phyloP scores from a whole-genome alignment of 129 eudicot genomes.

The Tagetes patula region DNA sequence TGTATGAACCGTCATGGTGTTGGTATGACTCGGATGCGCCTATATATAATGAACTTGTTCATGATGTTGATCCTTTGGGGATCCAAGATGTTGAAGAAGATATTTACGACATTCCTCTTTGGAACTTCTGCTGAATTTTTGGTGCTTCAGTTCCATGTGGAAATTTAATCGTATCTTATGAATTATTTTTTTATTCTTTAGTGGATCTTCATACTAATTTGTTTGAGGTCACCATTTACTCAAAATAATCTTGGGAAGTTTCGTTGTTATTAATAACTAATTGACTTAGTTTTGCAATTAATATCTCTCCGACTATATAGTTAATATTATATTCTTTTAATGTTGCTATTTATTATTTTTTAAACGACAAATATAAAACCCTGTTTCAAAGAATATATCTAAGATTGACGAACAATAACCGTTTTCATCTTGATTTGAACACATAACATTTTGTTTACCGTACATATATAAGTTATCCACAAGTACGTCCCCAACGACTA shows the following conservation, averaged over 20 bases:
- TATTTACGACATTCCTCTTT: constrained; percentile 61
- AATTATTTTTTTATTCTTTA: constrained; percentile 29
- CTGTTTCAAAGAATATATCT: too few species aligned
- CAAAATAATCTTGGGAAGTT: not conserved
- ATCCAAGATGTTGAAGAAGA: constrained; percentile 44
- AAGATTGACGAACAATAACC: too few species aligned
- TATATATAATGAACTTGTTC: constrained; percentile 48
- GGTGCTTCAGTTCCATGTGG: constrained; percentile 26
- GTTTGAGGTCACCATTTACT: constrained; percentile 29
- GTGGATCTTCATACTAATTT: constrained; percentile 29
- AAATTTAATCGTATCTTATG: not conserved
- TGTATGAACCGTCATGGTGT: constrained; percentile 31
- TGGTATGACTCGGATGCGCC: constrained; percentile 73
- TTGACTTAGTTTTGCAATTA: not conserved
- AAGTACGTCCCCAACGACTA: too few species aligned
- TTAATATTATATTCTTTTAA: too few species aligned
- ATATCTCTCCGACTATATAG: too few species aligned
- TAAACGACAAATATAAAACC: too few species aligned
- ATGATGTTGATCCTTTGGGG: constrained; percentile 48
- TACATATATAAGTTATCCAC: too few species aligned
- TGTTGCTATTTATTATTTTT: too few species aligned
- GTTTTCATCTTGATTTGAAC: too few species aligned
- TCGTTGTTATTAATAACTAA: constrained; percentile 11
- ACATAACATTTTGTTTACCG: too few species aligned
- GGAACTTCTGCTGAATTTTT: constrained; percentile 76